Conservation (phyloP, 2,329 filamentous ascomycete species). For the Sclerotinia trifoliorum region DNA sequence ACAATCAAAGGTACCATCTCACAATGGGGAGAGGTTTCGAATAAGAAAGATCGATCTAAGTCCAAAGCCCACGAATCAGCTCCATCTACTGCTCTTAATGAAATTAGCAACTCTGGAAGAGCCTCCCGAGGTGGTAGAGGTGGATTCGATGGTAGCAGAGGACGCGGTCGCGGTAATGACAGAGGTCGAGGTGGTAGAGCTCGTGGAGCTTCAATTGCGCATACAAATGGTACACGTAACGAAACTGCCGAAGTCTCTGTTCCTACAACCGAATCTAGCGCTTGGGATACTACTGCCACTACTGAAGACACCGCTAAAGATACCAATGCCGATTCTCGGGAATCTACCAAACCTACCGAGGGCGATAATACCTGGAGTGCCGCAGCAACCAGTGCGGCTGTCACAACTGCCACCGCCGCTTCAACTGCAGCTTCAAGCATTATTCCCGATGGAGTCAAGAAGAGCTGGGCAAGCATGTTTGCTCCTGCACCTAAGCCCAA, state of each 20-base stretch:
- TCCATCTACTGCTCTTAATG: constrained; percentile 52
- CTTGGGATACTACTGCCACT: constrained; percentile 54
- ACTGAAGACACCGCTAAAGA: constrained; percentile 35
- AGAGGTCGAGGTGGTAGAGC: constrained; percentile 59
- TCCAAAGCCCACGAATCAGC: constrained; percentile 62
- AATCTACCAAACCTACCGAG: constrained; percentile 41
- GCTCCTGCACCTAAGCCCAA: constrained; percentile 55
- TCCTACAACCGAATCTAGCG: constrained; percentile 67
- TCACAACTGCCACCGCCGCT: constrained; percentile 42
- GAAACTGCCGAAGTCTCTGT: constrained; percentile 58
- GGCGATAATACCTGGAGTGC: constrained; percentile 41
- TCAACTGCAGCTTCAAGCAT: constrained; percentile 41
- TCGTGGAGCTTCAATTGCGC: constrained; percentile 57
- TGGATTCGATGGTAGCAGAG: constrained; percentile 59
- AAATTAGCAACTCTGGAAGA: constrained; percentile 47
- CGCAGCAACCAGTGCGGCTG: constrained; percentile 40
- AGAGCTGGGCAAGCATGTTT: constrained; percentile 77
- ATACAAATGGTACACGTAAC: constrained; percentile 64
- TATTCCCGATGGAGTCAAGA: constrained; percentile 46
- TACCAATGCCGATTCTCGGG: background rate
- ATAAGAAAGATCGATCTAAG: constrained; percentile 72
- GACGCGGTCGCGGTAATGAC: constrained; percentile 61
- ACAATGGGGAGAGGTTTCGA: constrained; percentile 82
- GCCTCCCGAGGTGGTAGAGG: constrained; percentile 58
- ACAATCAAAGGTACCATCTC: constrained; percentile 64